Base-by-base conservation (phyloP, 257 asterid species). In the Solanum verrucosum region DNA sequence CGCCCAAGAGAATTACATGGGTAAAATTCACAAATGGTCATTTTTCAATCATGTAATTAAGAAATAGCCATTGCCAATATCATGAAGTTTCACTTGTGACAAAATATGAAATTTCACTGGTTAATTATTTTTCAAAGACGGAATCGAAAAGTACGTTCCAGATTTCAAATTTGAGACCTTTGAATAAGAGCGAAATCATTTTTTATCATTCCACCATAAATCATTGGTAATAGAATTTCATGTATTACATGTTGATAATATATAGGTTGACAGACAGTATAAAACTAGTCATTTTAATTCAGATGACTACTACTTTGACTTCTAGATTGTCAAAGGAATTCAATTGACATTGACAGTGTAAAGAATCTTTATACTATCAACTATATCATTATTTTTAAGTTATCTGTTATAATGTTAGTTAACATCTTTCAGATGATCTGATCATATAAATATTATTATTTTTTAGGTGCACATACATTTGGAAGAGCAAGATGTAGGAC, bases 401-500 rank as follows among this genome's bases (percentile, higher is more conserved):
- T 52, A 7, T 52, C 10, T 20, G 4, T 18, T 7, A 35, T 35
- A 7, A 52, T 18, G 3, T 1, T 20, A 52, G 23, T 6, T 56
- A 56, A 18, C 10, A 56, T 56, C 25, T 56, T 56, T 56, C 10
- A 20, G 0, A 20, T 56, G 4, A 56, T 20, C 65, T 7, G 25
- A 56, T 56, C 25, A 11, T 56, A 56, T 18, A 56, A 15, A 15
- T 49, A 49, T 49, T 20, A 20, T 56, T 56, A 20, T 18, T 18
- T 15, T 56, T 56, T 20, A 56, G 65, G 65, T 56, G 65, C 65
- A 20, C 65, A 96, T 89, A 95, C 98, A 37, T 92, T 96, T 31
- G 98, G 98, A 33, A 6, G 92, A 20, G 78, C 98, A 60, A 93
- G 88, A 67, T 96, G 98, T 21, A 91, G 91, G 2, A 33, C 89